Percentiles rank a stretch among this genome's conserved stretches.
These are phyloP conservation scores for Saturnispora gosingensis DNA, from an alignment of 805 yeast species.

Conservation along the genomic window DNA sequence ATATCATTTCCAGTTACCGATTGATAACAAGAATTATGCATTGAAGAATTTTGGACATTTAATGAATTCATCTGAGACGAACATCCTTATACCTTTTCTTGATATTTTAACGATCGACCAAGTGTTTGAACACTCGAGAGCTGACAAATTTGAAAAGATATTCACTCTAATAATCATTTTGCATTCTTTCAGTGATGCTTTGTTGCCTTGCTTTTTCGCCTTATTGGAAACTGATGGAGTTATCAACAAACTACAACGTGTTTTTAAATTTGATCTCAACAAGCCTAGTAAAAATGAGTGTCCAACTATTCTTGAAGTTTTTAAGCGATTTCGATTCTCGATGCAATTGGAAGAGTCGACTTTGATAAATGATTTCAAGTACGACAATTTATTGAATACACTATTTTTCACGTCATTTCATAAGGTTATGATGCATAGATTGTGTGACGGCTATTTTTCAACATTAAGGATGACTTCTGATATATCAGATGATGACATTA, in stretches of 20 bases:
- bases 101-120: conserved; percentile 11
- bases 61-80: conserved; percentile 6
- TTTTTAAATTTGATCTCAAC: conserved; percentile 5
- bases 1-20: conserved; percentile 23
- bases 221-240: conserved; percentile 4
- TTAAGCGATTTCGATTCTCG: conserved; percentile 15
- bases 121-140: conserved; percentile 13
- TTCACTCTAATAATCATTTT: conserved; percentile 17
- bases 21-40: conserved; percentile 17
- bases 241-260: conserved; percentile 3
- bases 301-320: conserved; percentile 9
- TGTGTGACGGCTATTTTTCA: neutral
- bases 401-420: conserved; percentile 10
- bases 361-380: conserved; percentile 13
- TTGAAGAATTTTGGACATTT: conserved; percentile 22
- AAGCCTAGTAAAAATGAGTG: neutral
- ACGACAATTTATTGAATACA: conserved; percentile 9
- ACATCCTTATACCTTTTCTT: conserved; percentile 12
- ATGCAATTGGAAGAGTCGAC: conserved; percentile 18
- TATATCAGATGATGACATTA: neutral
- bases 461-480: neutral
- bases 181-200: conserved; percentile 14
- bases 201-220: conserved; percentile 10
- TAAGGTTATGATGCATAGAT: neutral
- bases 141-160: conserved; percentile 16